A percentile compares a stretch with the other conserved stretches of the same genome.
Conservation (phyloP, 75 land plant species). For the Isoetes taiwanensis region DNA sequence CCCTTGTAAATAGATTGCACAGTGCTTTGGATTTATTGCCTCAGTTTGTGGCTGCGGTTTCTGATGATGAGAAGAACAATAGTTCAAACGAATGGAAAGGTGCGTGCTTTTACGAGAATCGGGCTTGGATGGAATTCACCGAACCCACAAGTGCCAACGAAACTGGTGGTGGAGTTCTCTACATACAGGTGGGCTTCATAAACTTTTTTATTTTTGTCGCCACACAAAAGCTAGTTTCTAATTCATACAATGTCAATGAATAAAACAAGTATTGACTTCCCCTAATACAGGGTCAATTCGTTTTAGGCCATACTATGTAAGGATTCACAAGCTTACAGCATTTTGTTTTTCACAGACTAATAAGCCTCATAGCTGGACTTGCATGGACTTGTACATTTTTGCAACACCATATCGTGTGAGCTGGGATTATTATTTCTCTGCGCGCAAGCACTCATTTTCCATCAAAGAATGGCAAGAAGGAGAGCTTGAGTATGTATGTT, state of each 20-base stretch:
- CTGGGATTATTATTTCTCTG: slow-evolving; percentile 59
- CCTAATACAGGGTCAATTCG: neutral
- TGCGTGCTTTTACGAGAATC: slow-evolving; percentile 69
- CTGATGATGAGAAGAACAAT: slow-evolving; percentile 16
- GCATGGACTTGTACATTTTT: slow-evolving; percentile 66
- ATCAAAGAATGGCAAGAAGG: slow-evolving; percentile 45
- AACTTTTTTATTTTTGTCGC: neutral
- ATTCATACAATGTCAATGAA: neutral
- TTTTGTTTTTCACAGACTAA: slow-evolving; percentile 26
- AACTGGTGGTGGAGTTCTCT: slow-evolving; percentile 57
- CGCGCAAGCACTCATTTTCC: slow-evolving; percentile 43
- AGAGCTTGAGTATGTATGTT: slow-evolving; percentile 82
- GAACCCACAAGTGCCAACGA: neutral
- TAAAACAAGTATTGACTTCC: neutral
- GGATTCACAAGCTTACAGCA: neutral
- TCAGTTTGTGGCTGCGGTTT: slow-evolving; percentile 63
- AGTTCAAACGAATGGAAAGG: slow-evolving; percentile 74
- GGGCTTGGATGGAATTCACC: slow-evolving; percentile 65
- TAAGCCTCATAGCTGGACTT: slow-evolving; percentile 60
- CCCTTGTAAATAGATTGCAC: slow-evolving; percentile 62
- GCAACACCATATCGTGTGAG: slow-evolving; percentile 61
- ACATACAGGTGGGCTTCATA: slow-evolving; percentile 44
- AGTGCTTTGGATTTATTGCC: slow-evolving; percentile 81
- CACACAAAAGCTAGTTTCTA: neutral
- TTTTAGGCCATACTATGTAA: too few relatives aligned